A percentile compares a stretch with the other conserved stretches of the same genome.
These are phyloP conservation scores for Claviceps sp. DNA, from an alignment of 2,329 filamentous ascomycete genomes.

Conservation along the genomic window DNA sequence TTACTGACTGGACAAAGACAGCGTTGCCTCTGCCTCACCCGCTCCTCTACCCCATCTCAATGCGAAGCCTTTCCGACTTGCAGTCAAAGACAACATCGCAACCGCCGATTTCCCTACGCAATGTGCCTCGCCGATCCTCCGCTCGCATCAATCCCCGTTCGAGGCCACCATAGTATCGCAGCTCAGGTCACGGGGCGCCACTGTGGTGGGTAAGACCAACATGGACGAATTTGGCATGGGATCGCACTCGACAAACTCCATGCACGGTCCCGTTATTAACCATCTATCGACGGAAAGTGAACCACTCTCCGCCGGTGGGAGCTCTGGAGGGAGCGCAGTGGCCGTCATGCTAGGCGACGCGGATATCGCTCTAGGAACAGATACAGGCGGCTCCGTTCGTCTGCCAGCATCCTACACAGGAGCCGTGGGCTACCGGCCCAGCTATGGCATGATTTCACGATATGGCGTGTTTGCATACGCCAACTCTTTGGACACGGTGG, in stretches of 20 bases:
- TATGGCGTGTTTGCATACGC: slow-evolving; percentile 85
- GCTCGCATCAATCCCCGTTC: slow-evolving; percentile 60
- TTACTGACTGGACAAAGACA: slow-evolving; percentile 1
- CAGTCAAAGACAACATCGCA: slow-evolving; percentile 68
- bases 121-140: slow-evolving; percentile 66
- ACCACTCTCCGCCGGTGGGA: slow-evolving; percentile 62
- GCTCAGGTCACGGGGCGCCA: slow-evolving; percentile 48
- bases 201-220: slow-evolving; percentile 69
- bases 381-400: slow-evolving; percentile 81
- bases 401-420: slow-evolving; percentile 81
- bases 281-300: slow-evolving; percentile 20
- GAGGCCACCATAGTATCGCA: slow-evolving; percentile 67
- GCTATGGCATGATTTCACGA: slow-evolving; percentile 74
- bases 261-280: slow-evolving; percentile 51
- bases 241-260: slow-evolving; percentile 63
- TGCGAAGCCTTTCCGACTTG: slow-evolving; percentile 31
- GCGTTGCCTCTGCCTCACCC: slow-evolving; percentile 1
- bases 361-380: slow-evolving; percentile 67
- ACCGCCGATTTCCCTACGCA: slow-evolving; percentile 57
- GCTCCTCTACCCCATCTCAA: slow-evolving; percentile 10
- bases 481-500: slow-evolving; percentile 85
- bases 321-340: slow-evolving; percentile 85
- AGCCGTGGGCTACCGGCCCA: slow-evolving; percentile 77
- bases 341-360: slow-evolving; percentile 53
- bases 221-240: slow-evolving; percentile 97